phyloP scores from a whole-genome alignment of 805 yeast genomes.

The Teunomyces atbi region DNA sequence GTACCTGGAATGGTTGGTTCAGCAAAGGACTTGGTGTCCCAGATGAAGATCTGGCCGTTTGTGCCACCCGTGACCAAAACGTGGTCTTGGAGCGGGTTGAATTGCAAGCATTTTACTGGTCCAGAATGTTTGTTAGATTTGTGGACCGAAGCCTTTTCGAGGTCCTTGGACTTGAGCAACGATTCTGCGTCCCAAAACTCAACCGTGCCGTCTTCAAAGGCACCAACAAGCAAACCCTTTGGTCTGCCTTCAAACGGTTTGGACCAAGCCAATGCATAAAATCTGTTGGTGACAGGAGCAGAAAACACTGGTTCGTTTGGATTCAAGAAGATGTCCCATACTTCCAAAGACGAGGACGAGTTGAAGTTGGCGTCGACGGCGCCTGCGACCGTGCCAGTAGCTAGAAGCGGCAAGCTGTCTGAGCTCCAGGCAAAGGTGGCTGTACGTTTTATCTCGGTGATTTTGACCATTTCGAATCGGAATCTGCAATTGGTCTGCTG shows the following conservation, averaged over 20 bases:
- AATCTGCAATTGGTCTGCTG: not conserved
- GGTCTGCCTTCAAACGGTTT: slow-evolving; percentile 48
- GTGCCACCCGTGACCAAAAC: slow-evolving; percentile 84
- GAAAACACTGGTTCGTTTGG: slow-evolving; percentile 33
- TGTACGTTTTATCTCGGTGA: slow-evolving; percentile 78
- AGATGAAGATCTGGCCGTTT: slow-evolving; percentile 83
- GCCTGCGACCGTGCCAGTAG: slow-evolving; percentile 94
- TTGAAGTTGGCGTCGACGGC: slow-evolving; percentile 88
- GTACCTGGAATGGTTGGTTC: slow-evolving; percentile 69
- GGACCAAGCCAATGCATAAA: slow-evolving; percentile 86
- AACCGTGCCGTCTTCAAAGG: slow-evolving; percentile 77
- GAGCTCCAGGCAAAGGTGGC: slow-evolving; percentile 97
- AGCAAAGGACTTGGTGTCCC: slow-evolving; percentile 76
- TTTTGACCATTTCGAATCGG: slow-evolving; percentile 59
- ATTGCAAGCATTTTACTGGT: slow-evolving; percentile 68
- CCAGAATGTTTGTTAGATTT: slow-evolving; percentile 61
- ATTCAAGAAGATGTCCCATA: slow-evolving; percentile 64
- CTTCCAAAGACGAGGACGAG: slow-evolving; percentile 70
- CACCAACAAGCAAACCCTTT: slow-evolving; percentile 74
- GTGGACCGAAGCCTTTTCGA: slow-evolving; percentile 45
- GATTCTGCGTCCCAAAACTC: slow-evolving; percentile 73
- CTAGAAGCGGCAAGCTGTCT: slow-evolving; percentile 69
- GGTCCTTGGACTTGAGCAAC: slow-evolving; percentile 41
- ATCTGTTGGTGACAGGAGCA: slow-evolving; percentile 39
- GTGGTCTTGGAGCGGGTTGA: slow-evolving; percentile 71